Conservation (phyloP, 345 rosid genomes). For the Acer campestre region DNA sequence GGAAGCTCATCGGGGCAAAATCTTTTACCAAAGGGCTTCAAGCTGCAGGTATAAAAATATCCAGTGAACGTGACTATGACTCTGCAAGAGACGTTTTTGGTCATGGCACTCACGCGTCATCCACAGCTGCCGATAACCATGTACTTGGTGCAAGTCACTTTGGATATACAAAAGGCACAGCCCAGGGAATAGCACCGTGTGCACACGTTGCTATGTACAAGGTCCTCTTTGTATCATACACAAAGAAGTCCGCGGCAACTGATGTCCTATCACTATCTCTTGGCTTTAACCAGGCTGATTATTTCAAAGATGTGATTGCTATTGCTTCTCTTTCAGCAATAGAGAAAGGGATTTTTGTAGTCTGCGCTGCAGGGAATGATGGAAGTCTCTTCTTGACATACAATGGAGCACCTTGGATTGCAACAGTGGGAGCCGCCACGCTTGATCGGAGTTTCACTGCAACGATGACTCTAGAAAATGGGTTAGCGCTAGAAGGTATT, state of each 20-base stretch:
- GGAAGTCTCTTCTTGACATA: slow-evolving; percentile 23
- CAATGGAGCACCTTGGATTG: slow-evolving; percentile 54
- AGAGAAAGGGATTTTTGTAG: slow-evolving; percentile 48
- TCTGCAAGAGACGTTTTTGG: slow-evolving; percentile 32
- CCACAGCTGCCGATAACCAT: too few relatives aligned
- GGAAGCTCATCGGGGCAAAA: slow-evolving; percentile 41
- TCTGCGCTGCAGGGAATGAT: slow-evolving; percentile 54
- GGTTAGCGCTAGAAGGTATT: slow-evolving; percentile 20
- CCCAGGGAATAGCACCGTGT: slow-evolving; percentile 50
- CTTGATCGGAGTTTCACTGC: slow-evolving; percentile 39
- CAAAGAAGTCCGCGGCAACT: slow-evolving; percentile 23
- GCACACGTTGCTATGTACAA: slow-evolving; percentile 43
- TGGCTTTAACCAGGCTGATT: slow-evolving; percentile 37
- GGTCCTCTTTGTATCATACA: slow-evolving; percentile 27
- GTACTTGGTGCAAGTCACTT: slow-evolving; percentile 29
- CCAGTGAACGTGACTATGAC: slow-evolving; percentile 21
- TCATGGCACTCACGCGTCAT: slow-evolving; percentile 47
- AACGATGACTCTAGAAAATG: slow-evolving; percentile 28
- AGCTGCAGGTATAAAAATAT: slow-evolving; percentile 27
- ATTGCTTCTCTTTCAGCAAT: slow-evolving; percentile 56
- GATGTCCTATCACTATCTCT: slow-evolving; percentile 64
- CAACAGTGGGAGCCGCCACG: slow-evolving; percentile 47
- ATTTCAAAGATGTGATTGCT: slow-evolving; percentile 46
- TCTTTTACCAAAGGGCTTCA: slow-evolving; percentile 27
- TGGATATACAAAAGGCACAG: slow-evolving; percentile 44